Percentiles rank a stretch among this genome's conserved stretches.
Evolutionary conservation across 1,284 basidiomycete genomes (phyloP).

Genomic region (Irpex lacteus): DNA sequence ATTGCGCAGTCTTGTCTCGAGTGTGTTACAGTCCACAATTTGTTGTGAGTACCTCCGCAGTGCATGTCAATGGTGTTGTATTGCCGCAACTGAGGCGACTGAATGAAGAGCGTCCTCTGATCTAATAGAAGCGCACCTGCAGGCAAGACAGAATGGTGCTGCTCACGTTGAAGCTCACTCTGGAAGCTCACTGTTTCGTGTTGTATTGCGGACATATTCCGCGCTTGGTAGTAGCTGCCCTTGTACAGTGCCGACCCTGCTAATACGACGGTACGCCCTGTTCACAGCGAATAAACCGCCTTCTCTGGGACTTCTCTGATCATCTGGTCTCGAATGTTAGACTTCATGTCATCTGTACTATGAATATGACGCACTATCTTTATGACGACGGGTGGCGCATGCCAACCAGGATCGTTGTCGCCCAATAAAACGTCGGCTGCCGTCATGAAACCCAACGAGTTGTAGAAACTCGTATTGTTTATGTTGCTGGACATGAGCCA

Average conservation of each 20-base stretch:
- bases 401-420: conserved; percentile 20
- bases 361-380: conserved; percentile 13
- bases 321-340: not conserved
- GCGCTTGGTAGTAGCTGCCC: no score
- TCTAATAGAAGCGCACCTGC: no score
- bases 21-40: no score
- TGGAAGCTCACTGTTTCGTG: not conserved
- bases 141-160: no score
- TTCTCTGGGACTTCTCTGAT: not conserved
- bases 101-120: no score
- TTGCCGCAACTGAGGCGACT: no score
- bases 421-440: conserved; percentile 16
- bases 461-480: conserved; percentile 21
- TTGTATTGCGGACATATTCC: not conserved
- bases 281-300: not conserved
- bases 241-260: no score
- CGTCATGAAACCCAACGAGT: conserved; percentile 19
- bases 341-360: no score
- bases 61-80: no score
- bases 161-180: no score
- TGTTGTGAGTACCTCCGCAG: no score
- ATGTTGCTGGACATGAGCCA: conserved; percentile 20
- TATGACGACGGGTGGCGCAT: conserved; percentile 14
- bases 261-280: not conserved
- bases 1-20: no score